A percentile compares a stretch with the other conserved stretches of the same genome.
Evolutionary conservation across 352 stramenopile genomes (phyloP).

Genomic region (Globisporangium irregulare): DNA sequence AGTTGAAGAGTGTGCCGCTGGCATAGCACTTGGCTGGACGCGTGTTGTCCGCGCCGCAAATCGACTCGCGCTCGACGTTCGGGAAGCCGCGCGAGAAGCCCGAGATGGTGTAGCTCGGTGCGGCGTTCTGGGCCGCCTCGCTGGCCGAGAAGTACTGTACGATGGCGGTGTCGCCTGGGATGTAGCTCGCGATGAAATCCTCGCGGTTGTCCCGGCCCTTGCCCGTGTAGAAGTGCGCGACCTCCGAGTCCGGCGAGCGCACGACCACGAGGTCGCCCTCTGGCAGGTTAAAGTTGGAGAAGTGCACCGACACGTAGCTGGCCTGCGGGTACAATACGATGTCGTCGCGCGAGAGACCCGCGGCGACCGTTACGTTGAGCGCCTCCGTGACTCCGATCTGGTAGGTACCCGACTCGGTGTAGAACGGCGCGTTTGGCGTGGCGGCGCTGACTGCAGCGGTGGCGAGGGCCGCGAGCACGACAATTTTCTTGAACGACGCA

Average conservation of each 20-base stretch:
- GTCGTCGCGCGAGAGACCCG: constrained; percentile 28
- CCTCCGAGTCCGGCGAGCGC: constrained; percentile 26
- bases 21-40: constrained; percentile 50
- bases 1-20: constrained; percentile 19
- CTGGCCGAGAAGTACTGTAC: constrained; percentile 40
- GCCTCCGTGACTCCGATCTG: constrained; percentile 34
- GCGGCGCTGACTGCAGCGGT: background rate
- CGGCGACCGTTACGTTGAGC: constrained; percentile 26
- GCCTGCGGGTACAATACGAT: constrained; percentile 42
- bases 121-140: constrained; percentile 4
- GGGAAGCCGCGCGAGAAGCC: constrained; percentile 43
- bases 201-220: constrained; percentile 30
- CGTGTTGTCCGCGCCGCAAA: constrained; percentile 52
- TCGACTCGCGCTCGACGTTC: constrained; percentile 26
- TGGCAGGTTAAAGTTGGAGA: constrained; percentile 49
- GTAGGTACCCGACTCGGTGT: background rate
- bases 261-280: constrained; percentile 49
- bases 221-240: constrained; percentile 34
- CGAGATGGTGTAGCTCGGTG: constrained; percentile 30
- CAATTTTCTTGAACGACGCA: background rate
- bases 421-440: background rate
- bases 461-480: background rate
- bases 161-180: constrained; percentile 37
- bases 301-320: constrained; percentile 56
- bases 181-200: constrained; percentile 45